Conservation (phyloP, 306 rosid species). For the Vicia sativa region DNA sequence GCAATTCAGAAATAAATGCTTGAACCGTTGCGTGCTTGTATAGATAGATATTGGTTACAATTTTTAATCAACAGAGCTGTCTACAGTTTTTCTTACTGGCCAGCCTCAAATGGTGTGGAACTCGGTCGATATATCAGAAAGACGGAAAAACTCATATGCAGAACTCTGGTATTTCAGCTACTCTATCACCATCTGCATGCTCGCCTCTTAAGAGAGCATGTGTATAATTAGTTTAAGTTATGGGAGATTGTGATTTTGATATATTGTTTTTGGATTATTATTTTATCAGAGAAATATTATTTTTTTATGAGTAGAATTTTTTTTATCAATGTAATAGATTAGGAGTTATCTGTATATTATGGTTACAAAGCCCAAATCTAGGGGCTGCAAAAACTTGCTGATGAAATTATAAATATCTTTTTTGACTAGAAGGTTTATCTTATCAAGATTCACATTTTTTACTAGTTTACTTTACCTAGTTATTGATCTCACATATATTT, state of each 20-base stretch:
- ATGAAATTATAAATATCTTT: not conserved
- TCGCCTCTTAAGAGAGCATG: conserved; percentile 21
- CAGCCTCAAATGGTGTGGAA: conserved; percentile 19
- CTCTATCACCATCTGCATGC: conserved; percentile 39
- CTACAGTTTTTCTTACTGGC: conserved; percentile 22
- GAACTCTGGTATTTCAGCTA: conserved; percentile 31
- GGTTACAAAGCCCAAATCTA: conserved; percentile 27
- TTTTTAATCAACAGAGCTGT: conserved; percentile 32
- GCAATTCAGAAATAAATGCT: conserved; percentile 94
- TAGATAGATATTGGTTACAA: conserved; percentile 27
- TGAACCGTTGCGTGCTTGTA: conserved; percentile 39
- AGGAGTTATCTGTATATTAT: conserved; percentile 36
- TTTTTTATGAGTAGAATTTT: conserved; percentile 17
- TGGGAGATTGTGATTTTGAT: conserved; percentile 38
- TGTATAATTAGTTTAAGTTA: too few relatives aligned
- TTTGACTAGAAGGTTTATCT: too few relatives aligned
- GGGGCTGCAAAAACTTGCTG: conserved; percentile 21
- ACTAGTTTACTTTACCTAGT: too few relatives aligned
- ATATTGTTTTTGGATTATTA: conserved; percentile 45
- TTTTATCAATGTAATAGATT: conserved; percentile 1
- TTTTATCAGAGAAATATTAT: conserved; percentile 31
- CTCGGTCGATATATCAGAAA: conserved; percentile 17
- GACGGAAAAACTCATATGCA: conserved; percentile 25
- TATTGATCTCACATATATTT: too few relatives aligned
- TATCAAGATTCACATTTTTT: too few relatives aligned